Conservation (phyloP, 192 early-diverging fungal species). For the Coemansia sp. region DNA sequence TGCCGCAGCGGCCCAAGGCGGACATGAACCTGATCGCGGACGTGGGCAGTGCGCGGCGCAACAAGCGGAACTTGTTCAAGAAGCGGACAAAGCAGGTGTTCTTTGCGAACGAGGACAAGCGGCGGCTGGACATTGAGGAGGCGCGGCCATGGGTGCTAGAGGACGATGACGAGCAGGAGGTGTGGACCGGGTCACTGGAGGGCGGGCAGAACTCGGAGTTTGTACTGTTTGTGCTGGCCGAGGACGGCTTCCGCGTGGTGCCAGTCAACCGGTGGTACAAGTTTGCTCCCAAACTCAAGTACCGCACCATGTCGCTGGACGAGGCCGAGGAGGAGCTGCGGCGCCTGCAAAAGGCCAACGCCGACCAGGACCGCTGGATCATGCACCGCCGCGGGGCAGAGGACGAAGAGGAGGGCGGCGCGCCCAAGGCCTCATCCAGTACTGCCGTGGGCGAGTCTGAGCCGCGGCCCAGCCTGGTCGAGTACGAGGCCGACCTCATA, state of each 20-base stretch:
- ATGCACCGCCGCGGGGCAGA: constrained; percentile 52
- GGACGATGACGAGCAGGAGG: constrained; percentile 63
- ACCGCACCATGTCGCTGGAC: constrained; percentile 60
- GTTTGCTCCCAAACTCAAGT: constrained; percentile 62
- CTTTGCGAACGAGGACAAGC: constrained; percentile 66
- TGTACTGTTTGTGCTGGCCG: constrained; percentile 67
- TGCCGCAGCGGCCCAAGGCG: constrained; percentile 33
- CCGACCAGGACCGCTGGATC: constrained; percentile 25
- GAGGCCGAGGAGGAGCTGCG: constrained; percentile 72
- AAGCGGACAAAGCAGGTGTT: constrained; percentile 75
- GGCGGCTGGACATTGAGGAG: constrained; percentile 67
- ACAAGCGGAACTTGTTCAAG: constrained; percentile 74
- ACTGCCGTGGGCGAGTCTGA: too few relatives aligned
- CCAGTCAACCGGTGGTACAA: constrained; percentile 71
- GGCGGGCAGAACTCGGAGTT: constrained; percentile 66
- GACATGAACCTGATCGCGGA: constrained; percentile 66
- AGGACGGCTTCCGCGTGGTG: constrained; percentile 71
- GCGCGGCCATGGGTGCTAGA: constrained; percentile 70
- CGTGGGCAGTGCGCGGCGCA: constrained; percentile 64
- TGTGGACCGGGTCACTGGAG: constrained; percentile 62
- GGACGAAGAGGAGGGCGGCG: constrained; percentile 3
- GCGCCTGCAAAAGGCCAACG: constrained; percentile 21
- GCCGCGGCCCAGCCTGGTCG: constrained; percentile 9
- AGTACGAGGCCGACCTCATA: not conserved
- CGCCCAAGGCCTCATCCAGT: constrained; percentile 21